Base-by-base conservation (phyloP, 768 basidiomycete species). In the Omphalotus guepiniiformis region DNA sequence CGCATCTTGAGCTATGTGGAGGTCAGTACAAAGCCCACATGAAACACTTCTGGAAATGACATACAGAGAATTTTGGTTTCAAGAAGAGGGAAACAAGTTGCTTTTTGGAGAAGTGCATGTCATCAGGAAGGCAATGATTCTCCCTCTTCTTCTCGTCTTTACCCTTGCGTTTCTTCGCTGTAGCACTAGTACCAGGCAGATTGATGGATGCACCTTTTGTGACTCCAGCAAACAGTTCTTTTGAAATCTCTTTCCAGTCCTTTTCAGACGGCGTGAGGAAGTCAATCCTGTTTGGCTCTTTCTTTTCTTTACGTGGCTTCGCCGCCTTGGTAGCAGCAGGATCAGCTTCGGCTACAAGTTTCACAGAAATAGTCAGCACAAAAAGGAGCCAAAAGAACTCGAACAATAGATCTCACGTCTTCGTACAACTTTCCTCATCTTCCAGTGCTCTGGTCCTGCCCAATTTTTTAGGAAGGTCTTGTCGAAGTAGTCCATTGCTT, bases 391-490 rank as follows among this genome's bases (percentile, higher is more conserved):
- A 26, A 35, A 38, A 16, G 52, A 15, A 37, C 34, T 49, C 27
- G 26, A 11, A 32, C 23, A 41, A 46, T n/a, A n/a, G 11, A 11
- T 63, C 82, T 66, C 53, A 94, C 92, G 77, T 72, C 78, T 80
- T 50, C 87, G 79, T 43, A 92, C 72, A n/a, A 83, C 76, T 60
- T 83, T 88, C 52, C 88, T 73, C 58, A 98, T 64, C 63, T 95
- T 98, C 95, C 96, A 99, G 61, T 99, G 96, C 65, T 98, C 92
- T 6, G 94, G 94, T 0, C 96, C 96, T 3, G 96, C 96, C 96
- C 96, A 99, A 56, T 95, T 95, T 75, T 90, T 95, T 56, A 84
- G 72, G 58, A 88, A 76, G 52, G 73, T 81, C 57, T 83, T 78
- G 63, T 98, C 94, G 60, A 98, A 96, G 64, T 95, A 96, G 57